Evolutionary conservation across 176 grass and related monocot species (phyloP).

Genomic region (Luzula sylvatica): DNA sequence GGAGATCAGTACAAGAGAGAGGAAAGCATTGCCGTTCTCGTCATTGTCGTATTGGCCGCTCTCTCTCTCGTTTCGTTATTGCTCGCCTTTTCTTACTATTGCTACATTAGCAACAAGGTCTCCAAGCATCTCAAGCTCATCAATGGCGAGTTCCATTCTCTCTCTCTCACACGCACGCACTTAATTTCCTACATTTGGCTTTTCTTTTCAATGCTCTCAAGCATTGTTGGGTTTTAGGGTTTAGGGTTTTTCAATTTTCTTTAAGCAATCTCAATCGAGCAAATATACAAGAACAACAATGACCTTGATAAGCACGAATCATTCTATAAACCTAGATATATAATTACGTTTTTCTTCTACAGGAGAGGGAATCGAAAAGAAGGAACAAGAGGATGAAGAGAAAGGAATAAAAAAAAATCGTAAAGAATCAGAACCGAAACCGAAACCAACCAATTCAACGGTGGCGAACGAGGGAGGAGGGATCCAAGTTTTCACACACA

Average conservation of each 20-base stretch:
- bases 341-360: neutral
- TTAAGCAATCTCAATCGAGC: too few relatives aligned
- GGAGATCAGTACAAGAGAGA: slow-evolving; percentile 62
- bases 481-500: slow-evolving; percentile 71
- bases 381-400: slow-evolving; percentile 26
- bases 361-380: neutral
- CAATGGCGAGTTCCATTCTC: slow-evolving; percentile 18
- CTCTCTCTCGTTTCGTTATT: slow-evolving; percentile 71
- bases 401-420: slow-evolving; percentile 26
- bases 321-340: too few relatives aligned
- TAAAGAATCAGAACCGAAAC: slow-evolving; percentile 11
- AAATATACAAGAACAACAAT: too few relatives aligned
- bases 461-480: slow-evolving; percentile 31
- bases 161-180: too few relatives aligned
- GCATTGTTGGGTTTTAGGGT: too few relatives aligned
- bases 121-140: slow-evolving; percentile 60
- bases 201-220: neutral
- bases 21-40: slow-evolving; percentile 55
- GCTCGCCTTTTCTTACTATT: slow-evolving; percentile 87
- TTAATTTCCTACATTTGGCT: neutral
- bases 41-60: slow-evolving; percentile 80
- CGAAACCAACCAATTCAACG: slow-evolving; percentile 2
- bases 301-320: too few relatives aligned
- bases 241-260: too few relatives aligned
- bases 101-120: slow-evolving; percentile 98